phyloP scores from a whole-genome alignment of 768 basidiomycete genomes.

The Antrodiella citrinella region DNA sequence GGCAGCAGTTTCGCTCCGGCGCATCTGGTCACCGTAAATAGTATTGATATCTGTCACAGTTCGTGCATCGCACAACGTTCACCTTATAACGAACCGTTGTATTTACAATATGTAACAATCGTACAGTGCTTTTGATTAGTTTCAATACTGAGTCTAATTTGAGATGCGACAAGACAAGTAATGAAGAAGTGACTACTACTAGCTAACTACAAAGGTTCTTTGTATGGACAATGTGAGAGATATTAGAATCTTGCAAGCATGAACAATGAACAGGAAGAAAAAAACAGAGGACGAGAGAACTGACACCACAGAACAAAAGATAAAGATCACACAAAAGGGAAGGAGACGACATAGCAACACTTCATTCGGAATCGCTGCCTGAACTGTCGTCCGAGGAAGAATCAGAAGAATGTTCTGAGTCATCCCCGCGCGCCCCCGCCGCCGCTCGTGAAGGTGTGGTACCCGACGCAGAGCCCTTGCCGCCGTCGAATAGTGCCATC shows the following conservation, averaged over 20 bases:
- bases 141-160: neutral
- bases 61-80: too few species aligned
- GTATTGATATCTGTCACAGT: neutral
- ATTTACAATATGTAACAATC: neutral
- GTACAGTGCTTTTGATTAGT: neutral
- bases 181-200: conserved; percentile 10
- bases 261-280: neutral
- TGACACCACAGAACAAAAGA: neutral
- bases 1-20: conserved; percentile 22
- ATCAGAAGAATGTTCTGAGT: conserved; percentile 73
- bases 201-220: conserved; percentile 4
- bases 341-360: neutral
- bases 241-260: conserved; percentile 1
- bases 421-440: conserved; percentile 34
- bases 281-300: neutral
- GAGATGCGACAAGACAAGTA: neutral
- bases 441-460: conserved; percentile 16
- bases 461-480: conserved; percentile 15
- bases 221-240: neutral
- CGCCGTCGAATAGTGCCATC: conserved; percentile 74
- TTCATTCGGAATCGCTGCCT: conserved; percentile 76
- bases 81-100: too few species aligned
- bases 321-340: neutral
- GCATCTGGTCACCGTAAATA: conserved; percentile 13
- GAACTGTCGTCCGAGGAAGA: conserved; percentile 78